Conservation (phyloP, 768 basidiomycete species). For the Phallus indusiatus region DNA sequence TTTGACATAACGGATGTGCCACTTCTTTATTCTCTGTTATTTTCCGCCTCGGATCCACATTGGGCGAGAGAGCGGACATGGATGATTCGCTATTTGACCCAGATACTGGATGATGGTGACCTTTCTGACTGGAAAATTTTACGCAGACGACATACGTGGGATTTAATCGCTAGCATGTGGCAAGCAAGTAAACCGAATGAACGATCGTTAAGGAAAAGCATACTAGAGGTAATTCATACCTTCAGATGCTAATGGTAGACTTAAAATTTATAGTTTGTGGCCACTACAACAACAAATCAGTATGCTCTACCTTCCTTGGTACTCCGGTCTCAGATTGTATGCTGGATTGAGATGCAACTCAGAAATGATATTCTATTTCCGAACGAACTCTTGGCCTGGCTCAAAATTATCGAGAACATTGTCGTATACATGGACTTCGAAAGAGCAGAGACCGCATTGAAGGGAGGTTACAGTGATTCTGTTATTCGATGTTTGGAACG, state of each 20-base stretch:
- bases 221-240: conserved; percentile 47
- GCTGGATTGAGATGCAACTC: conserved; percentile 79
- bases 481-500: conserved; percentile 49
- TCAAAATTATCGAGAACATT: conserved; percentile 26
- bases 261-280: conserved; percentile 47
- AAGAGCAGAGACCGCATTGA: conserved; percentile 9
- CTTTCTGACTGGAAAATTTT: conserved; percentile 75
- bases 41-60: conserved; percentile 55
- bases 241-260: not conserved
- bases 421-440: conserved; percentile 12
- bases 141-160: conserved; percentile 80
- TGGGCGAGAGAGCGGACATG: conserved; percentile 87
- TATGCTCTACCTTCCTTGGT: conserved; percentile 65
- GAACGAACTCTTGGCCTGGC: conserved; percentile 16
- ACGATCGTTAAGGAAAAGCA: conserved; percentile 48
- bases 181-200: conserved; percentile 40
- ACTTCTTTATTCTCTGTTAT: conserved; percentile 82
- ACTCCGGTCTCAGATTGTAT: conserved; percentile 58
- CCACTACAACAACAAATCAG: conserved; percentile 59
- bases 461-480: conserved; percentile 18
- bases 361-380: conserved; percentile 14
- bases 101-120: conserved; percentile 54
- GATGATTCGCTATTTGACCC: conserved; percentile 76
- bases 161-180: conserved; percentile 73
- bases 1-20: conserved; percentile 80